Conservation (phyloP, 2,329 filamentous ascomycete species). For the Diaporthe helianthi region DNA sequence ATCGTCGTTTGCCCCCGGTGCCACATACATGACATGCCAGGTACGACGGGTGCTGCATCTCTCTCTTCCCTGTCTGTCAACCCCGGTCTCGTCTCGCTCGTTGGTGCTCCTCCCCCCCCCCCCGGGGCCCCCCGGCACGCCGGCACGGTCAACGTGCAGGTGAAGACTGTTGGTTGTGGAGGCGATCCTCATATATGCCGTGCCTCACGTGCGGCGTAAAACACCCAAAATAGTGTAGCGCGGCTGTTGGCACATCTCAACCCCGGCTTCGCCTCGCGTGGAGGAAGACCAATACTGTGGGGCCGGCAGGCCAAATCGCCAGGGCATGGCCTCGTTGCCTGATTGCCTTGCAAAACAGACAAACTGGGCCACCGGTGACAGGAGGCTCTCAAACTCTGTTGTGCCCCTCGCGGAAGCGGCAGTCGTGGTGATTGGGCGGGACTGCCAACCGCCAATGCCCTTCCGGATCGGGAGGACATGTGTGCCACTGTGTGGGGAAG, state of each 20-base stretch:
- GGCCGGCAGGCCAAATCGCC: neutral
- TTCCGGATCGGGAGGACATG: neutral
- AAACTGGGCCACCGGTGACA: conserved; percentile 4
- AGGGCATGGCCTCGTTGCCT: neutral
- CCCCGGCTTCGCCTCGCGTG: conserved; percentile 1
- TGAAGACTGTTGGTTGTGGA: neutral
- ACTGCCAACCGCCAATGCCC: neutral
- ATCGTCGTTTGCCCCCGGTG: conserved; percentile 1
- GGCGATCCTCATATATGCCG: conserved; percentile 20
- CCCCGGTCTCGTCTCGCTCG: neutral
- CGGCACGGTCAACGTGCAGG: neutral
- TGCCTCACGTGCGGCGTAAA: conserved; percentile 10
- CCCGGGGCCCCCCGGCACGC: too few species aligned
- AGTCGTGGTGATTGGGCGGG: conserved; percentile 9
- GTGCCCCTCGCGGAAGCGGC: conserved; percentile 2
- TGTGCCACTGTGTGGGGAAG: conserved; percentile 16
- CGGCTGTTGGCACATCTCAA: conserved; percentile 1
- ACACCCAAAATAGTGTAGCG: conserved; percentile 11
- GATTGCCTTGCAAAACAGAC: too few species aligned
- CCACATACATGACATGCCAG: neutral
- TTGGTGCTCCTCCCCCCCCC: neutral
- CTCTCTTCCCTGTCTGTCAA: neutral
- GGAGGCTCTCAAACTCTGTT: conserved; percentile 12
- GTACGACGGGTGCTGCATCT: neutral
- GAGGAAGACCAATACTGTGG: conserved; percentile 1